A percentile compares a stretch with the other conserved stretches of the same genome.
Evolutionary conservation across 257 asterid genomes (phyloP).

Genomic region (Penstemon davidsonii): DNA sequence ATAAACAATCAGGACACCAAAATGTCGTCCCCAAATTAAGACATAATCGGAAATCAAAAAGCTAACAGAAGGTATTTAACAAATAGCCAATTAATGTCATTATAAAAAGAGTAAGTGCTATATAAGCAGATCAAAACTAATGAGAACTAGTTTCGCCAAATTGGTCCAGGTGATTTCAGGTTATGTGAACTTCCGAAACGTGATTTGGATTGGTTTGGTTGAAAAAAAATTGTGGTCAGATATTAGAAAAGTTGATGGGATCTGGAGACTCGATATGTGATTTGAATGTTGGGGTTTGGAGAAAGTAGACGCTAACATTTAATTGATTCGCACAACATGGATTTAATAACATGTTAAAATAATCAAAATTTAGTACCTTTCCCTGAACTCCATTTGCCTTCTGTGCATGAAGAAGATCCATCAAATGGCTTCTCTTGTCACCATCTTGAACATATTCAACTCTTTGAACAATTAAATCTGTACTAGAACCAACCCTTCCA

Average conservation of each 20-base stretch:
- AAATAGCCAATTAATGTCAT: neutral
- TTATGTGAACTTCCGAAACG: too few species aligned
- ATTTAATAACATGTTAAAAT: too few species aligned
- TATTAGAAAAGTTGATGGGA: too few species aligned
- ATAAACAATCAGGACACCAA: conserved; percentile 19
- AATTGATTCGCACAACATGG: too few species aligned
- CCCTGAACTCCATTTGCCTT: conserved; percentile 55
- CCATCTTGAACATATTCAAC: conserved; percentile 72
- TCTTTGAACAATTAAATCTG: conserved; percentile 79
- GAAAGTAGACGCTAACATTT: too few species aligned
- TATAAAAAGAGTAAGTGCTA: neutral
- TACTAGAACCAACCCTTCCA: conserved; percentile 92
- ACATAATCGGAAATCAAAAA: neutral
- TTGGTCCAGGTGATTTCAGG: too few species aligned
- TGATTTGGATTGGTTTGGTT: too few species aligned
- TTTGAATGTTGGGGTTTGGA: too few species aligned
- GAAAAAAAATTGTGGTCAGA: too few species aligned
- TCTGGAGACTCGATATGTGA: too few species aligned
- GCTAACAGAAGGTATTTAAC: neutral
- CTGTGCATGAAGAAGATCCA: conserved; percentile 89
- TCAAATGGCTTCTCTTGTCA: conserved; percentile 83
- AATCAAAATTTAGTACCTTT: conserved; percentile 43
- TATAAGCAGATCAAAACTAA: neutral
- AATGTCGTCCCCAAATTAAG: neutral
- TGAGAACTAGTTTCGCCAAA: neutral